These are phyloP conservation scores for Flaveria brownii DNA, from an alignment of 129 eudicot genomes.

Conservation along the genomic window DNA sequence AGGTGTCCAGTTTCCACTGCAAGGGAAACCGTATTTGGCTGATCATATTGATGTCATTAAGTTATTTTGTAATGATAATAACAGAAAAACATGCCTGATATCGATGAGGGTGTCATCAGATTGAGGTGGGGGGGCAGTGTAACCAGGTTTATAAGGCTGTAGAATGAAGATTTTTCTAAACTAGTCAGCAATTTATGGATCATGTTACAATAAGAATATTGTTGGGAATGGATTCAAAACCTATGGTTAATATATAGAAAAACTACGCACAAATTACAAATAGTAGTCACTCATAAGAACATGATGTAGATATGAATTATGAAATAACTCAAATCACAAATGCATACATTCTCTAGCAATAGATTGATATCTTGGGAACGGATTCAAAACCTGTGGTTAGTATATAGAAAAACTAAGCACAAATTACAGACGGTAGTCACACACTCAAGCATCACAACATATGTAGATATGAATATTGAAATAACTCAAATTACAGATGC, in stretches of 20 bases:
- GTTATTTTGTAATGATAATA: background rate
- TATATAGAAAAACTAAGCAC: background rate
- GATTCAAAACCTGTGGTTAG: background rate
- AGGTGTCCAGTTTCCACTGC: slow-evolving; percentile 68
- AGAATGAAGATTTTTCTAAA: background rate
- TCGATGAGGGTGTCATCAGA: slow-evolving; percentile 61
- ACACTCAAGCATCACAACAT: background rate
- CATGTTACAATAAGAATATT: background rate
- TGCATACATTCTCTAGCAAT: too few species aligned
- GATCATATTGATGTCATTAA: background rate
- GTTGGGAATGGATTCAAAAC: background rate
- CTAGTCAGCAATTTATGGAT: background rate
- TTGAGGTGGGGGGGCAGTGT: slow-evolving; percentile 64
- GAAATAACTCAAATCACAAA: too few species aligned
- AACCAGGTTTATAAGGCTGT: slow-evolving; percentile 72
- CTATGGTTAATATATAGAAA: background rate
- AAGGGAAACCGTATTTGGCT: slow-evolving; percentile 14
- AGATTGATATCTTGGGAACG: background rate
- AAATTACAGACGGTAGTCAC: background rate
- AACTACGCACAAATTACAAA: background rate
- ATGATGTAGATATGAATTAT: background rate
- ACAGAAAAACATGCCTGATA: slow-evolving; percentile 53
- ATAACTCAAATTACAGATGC: too few species aligned
- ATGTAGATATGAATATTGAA: background rate
- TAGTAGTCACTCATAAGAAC: background rate